These are phyloP conservation scores for Phalaenopsis hybrid DNA, from an alignment of 116 monocot species.

Conservation along the genomic window DNA sequence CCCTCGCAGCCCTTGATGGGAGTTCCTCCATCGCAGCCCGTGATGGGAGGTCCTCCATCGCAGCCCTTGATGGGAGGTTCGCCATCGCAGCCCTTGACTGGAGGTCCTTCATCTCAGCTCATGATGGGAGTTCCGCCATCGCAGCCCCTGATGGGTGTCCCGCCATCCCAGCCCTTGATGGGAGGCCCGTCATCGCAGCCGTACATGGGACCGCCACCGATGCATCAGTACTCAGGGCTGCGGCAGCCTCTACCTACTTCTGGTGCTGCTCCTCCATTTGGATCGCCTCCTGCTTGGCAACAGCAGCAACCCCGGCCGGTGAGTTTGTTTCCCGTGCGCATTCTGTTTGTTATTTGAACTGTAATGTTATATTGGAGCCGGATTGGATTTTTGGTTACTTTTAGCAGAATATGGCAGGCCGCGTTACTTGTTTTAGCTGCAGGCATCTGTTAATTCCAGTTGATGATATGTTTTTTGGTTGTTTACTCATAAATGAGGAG, in stretches of 20 bases:
- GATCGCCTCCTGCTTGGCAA: conserved; percentile 3
- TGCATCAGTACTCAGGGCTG: background rate
- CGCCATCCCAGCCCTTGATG: too few species aligned
- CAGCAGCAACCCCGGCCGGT: conserved; percentile 11
- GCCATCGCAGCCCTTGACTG: background rate
- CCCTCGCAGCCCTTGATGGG: background rate
- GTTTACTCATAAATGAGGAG: background rate
- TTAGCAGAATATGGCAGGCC: background rate
- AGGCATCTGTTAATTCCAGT: background rate
- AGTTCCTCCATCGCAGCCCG: background rate
- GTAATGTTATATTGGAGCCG: background rate
- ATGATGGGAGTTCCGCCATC: background rate
- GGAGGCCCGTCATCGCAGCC: background rate
- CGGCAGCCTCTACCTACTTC: background rate
- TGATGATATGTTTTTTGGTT: background rate
- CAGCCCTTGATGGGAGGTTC: background rate
- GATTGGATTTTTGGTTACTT: background rate
- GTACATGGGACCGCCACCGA: background rate
- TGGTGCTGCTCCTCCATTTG: background rate
- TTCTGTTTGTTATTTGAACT: background rate
- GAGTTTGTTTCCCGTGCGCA: background rate
- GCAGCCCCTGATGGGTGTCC: background rate
- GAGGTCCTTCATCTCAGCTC: background rate
- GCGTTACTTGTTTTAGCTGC: background rate
- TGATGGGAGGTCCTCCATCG: background rate